Conservation (phyloP, 305 asterid genomes). For the Solanum chacoense region DNA sequence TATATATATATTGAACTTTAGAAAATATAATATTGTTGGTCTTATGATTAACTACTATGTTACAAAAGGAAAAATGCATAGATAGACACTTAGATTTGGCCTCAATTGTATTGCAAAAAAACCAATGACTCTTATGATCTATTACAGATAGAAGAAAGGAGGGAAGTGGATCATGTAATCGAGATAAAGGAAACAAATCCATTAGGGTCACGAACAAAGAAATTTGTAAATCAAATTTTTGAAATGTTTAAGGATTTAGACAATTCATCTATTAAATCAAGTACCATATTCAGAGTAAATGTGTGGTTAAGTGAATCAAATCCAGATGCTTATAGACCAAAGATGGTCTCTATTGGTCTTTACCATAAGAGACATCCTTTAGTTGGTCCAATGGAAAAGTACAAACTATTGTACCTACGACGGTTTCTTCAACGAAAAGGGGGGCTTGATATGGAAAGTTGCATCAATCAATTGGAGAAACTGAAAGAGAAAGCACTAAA, state of each 20-base stretch:
- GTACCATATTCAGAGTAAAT: background rate
- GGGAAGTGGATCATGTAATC: too few relatives aligned
- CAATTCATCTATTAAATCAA: background rate
- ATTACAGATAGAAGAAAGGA: too few relatives aligned
- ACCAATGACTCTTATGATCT: too few relatives aligned
- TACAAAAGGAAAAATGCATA: too few relatives aligned
- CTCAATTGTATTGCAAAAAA: too few relatives aligned
- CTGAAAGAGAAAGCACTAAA: too few relatives aligned
- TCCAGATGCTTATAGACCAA: slow-evolving; percentile 6
- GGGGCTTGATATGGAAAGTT: background rate
- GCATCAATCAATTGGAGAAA: too few relatives aligned
- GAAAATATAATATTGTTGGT: too few relatives aligned
- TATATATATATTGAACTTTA: background rate
- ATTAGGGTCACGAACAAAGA: too few relatives aligned
- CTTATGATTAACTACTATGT: too few relatives aligned
- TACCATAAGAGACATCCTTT: background rate
- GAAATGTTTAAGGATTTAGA: background rate
- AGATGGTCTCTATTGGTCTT: slow-evolving; percentile 6
- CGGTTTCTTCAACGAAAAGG: background rate
- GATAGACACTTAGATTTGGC: too few relatives aligned
- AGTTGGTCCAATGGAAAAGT: background rate
- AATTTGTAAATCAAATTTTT: too few relatives aligned
- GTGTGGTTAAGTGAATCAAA: slow-evolving; percentile 1
- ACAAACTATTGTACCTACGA: background rate
- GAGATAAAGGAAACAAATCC: background rate